Conservation (phyloP, 73 alveolate species). For the Tetrahymena malaccensis region DNA sequence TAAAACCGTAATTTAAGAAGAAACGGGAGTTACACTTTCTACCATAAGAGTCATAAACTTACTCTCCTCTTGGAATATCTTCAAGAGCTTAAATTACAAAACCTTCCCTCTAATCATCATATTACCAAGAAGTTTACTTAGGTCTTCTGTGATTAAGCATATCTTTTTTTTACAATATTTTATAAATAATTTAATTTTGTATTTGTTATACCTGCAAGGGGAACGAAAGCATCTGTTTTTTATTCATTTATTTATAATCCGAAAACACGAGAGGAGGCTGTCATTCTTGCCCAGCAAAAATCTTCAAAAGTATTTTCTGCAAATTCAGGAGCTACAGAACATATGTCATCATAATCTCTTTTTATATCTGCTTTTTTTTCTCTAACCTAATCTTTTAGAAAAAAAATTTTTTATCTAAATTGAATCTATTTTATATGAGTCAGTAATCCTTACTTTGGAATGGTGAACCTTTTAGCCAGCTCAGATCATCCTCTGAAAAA, state of each 20-base stretch:
- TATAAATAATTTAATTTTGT: background rate
- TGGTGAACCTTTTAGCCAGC: constrained; percentile 88
- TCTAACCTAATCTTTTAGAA: constrained; percentile 48
- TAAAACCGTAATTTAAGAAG: constrained; percentile 90
- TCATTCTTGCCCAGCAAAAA: constrained; percentile 86
- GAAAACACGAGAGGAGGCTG: constrained; percentile 84
- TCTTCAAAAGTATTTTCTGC: constrained; percentile 70
- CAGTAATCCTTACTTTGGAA: constrained; percentile 51
- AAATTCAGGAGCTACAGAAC: constrained; percentile 73
- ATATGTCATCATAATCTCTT: constrained; percentile 77
- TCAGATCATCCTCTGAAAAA: constrained; percentile 75
- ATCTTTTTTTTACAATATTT: constrained; percentile 28
- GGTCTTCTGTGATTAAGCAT: constrained; percentile 94
- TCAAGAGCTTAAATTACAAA: constrained; percentile 86
- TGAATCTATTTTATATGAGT: no score
- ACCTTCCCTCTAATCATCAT: constrained; percentile 73
- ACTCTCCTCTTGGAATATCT: constrained; percentile 71
- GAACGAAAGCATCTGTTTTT: constrained; percentile 95
- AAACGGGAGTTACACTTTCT: constrained; percentile 90
- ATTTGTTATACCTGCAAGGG: constrained; percentile 59
- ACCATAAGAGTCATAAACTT: constrained; percentile 92
- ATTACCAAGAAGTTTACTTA: constrained; percentile 88
- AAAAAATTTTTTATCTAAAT: background rate
- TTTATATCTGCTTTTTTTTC: constrained; percentile 75
- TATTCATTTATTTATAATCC: constrained; percentile 76